Evolutionary conservation across 1,284 basidiomycete species (phyloP).

Genomic region (Pseudozyma tsukubaensis): DNA sequence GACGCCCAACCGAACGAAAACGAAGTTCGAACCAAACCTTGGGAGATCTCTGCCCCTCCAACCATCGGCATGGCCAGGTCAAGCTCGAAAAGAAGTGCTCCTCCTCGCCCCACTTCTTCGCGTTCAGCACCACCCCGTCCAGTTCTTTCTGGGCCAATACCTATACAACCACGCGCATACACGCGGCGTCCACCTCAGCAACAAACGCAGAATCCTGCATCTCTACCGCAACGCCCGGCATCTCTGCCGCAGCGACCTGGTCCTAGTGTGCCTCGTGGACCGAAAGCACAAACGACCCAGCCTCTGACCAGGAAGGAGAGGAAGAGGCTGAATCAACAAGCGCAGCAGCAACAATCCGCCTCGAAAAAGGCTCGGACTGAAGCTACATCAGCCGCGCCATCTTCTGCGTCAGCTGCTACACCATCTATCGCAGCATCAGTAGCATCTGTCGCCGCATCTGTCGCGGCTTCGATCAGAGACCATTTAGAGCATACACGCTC

Average conservation of each 20-base stretch:
- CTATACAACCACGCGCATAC: too few species aligned
- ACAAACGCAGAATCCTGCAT: too few species aligned
- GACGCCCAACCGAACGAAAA: conserved; percentile 49
- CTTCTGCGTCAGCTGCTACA: neutral
- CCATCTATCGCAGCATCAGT: too few species aligned
- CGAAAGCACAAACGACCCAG: neutral
- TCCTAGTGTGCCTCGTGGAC: neutral
- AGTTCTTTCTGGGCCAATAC: neutral
- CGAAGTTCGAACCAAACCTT: conserved; percentile 21
- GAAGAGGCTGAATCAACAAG: conserved; percentile 7
- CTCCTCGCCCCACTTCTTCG: neutral
- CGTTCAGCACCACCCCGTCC: neutral
- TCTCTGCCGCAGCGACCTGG: neutral
- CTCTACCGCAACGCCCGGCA: too few species aligned
- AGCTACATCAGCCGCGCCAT: neutral
- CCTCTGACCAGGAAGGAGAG: conserved; percentile 6
- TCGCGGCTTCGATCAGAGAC: neutral
- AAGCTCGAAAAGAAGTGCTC: neutral
- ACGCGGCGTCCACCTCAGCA: too few species aligned
- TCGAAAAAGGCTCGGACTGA: conserved; percentile 11
- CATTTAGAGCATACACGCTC: neutral
- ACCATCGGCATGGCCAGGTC: conserved; percentile 20
- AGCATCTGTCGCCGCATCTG: too few species aligned
- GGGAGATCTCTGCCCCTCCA: conserved; percentile 44
- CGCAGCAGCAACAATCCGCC: conserved; percentile 5